Base-by-base conservation (phyloP, 768 basidiomycete species). In the Pleurotus giganteus region DNA sequence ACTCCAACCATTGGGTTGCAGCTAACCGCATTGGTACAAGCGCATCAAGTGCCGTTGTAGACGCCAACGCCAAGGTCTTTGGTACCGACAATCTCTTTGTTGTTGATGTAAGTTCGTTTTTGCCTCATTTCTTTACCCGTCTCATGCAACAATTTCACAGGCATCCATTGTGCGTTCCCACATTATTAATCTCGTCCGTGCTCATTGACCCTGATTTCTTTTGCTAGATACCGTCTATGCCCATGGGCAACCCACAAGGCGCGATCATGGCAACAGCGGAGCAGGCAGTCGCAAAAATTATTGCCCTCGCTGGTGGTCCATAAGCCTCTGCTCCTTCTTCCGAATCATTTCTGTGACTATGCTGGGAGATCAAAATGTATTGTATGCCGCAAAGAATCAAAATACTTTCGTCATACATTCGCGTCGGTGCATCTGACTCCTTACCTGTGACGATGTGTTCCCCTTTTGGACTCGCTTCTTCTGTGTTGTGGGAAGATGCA, bases 1-100 rank as follows among this genome's bases (percentile, higher is more conserved):
- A 80, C 66, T 83, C 82, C 4, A 86, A 86, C 61, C 84, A 86
- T 65, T 85, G 84, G 83, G 78, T 83, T 15, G 83, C 82, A 17
- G 74, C 82, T 4, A 75, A 75, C 61, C 71, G 64, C 31, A 80
- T 86, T 39, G 78, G 79, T 31, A 66, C 64, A 17, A 58, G 65
- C 31, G 63, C 67, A 21, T 56, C 39, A 13, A 57, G 44, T 28
- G 69, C 65, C 5, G 84, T 86, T 21, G 83, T 86, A 17, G 84
- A 85, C 57, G 65, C 74, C 56, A 83, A 85, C 63, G 69, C 75
- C 9, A 81, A 82, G 63, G 86, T 86, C 4, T 68, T 69, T 45
- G 67, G 69, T 54, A 79, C 78, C 3, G 72, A 74, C 59, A 79
- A 75, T 58, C 66, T 84, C 57, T 84, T 84, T 65, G 66, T 85